Conservation (phyloP, 2,329 filamentous ascomycete species). For the Mariannaea sp. region DNA sequence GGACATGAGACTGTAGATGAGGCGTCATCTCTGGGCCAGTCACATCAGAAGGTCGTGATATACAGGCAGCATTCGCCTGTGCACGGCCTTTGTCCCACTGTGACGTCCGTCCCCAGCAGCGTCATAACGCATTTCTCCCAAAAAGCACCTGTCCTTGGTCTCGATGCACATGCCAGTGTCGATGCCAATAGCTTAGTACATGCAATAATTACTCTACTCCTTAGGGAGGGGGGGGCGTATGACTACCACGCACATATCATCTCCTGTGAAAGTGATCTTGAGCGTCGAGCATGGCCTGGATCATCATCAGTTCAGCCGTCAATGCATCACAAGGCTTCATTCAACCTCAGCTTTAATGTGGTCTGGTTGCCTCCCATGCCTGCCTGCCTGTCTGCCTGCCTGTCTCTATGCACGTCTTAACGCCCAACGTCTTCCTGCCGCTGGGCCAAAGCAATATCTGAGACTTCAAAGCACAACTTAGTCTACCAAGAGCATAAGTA, state of each 20-base stretch:
- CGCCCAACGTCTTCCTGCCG: constrained; percentile 11
- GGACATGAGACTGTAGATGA: background rate
- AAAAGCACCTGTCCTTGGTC: background rate
- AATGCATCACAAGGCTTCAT: too few relatives aligned
- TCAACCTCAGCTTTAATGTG: too few relatives aligned
- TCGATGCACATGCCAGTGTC: background rate
- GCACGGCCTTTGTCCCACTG: background rate
- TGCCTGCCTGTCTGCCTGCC: background rate
- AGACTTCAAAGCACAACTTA: background rate
- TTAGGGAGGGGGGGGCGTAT: constrained; percentile 2
- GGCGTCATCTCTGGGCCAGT: background rate
- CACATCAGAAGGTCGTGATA: too few relatives aligned
- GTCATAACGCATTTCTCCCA: constrained; percentile 14
- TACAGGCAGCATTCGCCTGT: background rate
- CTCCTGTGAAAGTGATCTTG: too few relatives aligned
- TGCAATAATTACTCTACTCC: too few relatives aligned
- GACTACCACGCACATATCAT: background rate
- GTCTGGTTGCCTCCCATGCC: background rate
- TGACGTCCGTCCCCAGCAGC: constrained; percentile 2
- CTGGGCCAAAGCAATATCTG: constrained; percentile 1
- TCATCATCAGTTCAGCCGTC: too few relatives aligned
- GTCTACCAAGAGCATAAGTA: background rate
- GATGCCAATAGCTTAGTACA: constrained; percentile 6
- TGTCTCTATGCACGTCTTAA: constrained; percentile 4
- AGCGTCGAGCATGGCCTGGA: too few relatives aligned